Evolutionary conservation across 257 asterid species (phyloP).

Genomic region (Perilla frutescens): DNA sequence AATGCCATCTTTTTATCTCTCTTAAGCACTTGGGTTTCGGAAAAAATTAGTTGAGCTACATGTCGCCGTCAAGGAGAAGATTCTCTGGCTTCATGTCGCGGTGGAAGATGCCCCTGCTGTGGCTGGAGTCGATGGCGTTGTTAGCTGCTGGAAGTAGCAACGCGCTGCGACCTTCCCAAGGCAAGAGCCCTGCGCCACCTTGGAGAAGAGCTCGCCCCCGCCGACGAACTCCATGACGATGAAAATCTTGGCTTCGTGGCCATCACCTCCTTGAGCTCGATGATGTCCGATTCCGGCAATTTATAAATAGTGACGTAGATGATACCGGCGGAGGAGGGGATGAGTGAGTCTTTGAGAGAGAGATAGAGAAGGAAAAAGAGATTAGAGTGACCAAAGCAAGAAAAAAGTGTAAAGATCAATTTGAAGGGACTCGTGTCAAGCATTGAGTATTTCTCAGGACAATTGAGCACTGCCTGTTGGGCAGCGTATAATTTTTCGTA

Average conservation of each 20-base stretch:
- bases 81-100: slow-evolving; percentile 57
- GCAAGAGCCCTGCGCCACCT: slow-evolving; percentile 32
- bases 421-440: too few species aligned
- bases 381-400: too few species aligned
- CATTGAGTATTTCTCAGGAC: too few species aligned
- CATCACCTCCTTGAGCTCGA: slow-evolving; percentile 54
- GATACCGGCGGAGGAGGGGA: too few species aligned
- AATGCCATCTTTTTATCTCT: too few species aligned
- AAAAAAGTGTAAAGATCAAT: too few species aligned
- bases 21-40: too few species aligned
- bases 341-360: too few species aligned
- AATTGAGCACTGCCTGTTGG: too few species aligned
- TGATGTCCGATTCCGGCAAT: slow-evolving; percentile 21
- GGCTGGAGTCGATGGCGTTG: slow-evolving; percentile 40
- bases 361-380: too few species aligned
- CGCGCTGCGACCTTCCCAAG: slow-evolving; percentile 45
- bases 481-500: too few species aligned
- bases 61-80: slow-evolving; percentile 48
- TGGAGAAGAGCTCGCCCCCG: slow-evolving; percentile 46
- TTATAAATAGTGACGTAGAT: too few species aligned
- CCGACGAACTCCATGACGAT: slow-evolving; percentile 49
- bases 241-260: slow-evolving; percentile 52
- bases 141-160: slow-evolving; percentile 50
- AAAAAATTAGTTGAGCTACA: slow-evolving; percentile 23
- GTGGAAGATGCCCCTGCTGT: slow-evolving; percentile 43